phyloP scores from a whole-genome alignment of 768 basidiomycete genomes.

The Epithele typhae region DNA sequence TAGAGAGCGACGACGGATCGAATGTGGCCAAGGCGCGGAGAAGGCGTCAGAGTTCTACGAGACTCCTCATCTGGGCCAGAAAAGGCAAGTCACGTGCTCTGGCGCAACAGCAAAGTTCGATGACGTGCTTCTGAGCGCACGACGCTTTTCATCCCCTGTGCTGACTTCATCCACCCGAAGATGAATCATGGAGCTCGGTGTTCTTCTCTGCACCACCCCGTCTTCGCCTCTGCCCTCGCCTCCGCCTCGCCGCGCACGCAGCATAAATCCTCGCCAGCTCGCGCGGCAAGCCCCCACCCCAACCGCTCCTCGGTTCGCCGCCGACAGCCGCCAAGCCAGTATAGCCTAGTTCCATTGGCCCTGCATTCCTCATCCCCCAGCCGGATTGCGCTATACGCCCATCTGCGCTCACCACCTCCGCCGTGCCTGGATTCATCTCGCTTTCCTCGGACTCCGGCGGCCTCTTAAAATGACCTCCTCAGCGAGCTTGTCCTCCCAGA shows the following conservation, averaged over 20 bases:
- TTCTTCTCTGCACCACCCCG: not conserved
- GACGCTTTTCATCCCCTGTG: slow-evolving; percentile 4
- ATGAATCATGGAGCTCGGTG: not conserved
- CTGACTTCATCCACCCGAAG: not conserved
- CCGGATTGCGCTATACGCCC: slow-evolving; percentile 11
- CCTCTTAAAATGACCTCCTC: no score
- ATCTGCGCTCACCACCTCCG: slow-evolving; percentile 5
- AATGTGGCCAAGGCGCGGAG: no score
- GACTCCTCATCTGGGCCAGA: not conserved
- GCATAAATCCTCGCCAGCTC: not conserved
- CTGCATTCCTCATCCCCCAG: slow-evolving; percentile 5
- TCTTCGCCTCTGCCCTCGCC: not conserved
- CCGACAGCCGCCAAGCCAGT: no score
- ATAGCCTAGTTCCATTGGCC: no score
- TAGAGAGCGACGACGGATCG: no score
- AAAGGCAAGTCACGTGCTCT: slow-evolving; percentile 6
- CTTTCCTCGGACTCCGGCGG: slow-evolving; percentile 2
- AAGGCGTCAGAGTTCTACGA: no score
- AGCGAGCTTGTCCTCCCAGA: not conserved
- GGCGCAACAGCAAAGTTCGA: slow-evolving; percentile 8
- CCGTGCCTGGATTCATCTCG: slow-evolving; percentile 8
- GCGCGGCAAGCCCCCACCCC: no score
- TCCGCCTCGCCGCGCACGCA: not conserved
- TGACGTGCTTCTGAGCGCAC: slow-evolving; percentile 13
- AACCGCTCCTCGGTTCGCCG: no score